Conservation (phyloP, 768 basidiomycete genomes). For the Pleurotus djamor region DNA sequence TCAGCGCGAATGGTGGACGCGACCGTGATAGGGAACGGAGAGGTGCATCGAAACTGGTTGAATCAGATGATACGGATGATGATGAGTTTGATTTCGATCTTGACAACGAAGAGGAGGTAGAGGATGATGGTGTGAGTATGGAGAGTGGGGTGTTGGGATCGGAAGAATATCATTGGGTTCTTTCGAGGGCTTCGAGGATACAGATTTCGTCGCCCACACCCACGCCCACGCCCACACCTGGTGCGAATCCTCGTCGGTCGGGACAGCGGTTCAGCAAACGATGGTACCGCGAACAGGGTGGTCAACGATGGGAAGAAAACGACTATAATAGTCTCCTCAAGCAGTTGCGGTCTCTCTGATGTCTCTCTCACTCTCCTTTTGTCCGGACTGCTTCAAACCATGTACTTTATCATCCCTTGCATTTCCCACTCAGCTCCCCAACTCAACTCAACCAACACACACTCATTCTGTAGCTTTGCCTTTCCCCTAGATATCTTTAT, state of each 20-base stretch:
- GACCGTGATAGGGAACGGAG: background rate
- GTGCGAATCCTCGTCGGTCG: background rate
- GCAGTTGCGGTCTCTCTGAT: conserved; percentile 29
- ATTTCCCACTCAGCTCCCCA: background rate
- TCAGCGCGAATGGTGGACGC: background rate
- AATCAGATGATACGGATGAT: conserved; percentile 4
- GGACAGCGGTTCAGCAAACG: conserved; percentile 22
- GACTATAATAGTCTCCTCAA: conserved; percentile 30
- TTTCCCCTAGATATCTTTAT: background rate
- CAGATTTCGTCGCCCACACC: background rate
- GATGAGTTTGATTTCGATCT: background rate
- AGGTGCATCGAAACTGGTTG: background rate
- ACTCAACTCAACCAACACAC: background rate
- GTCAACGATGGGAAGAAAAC: conserved; percentile 30
- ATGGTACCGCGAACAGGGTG: conserved; percentile 39
- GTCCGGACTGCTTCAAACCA: background rate
- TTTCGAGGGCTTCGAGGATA: background rate
- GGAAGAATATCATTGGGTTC: conserved; percentile 3
- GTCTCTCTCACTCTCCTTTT: conserved; percentile 2
- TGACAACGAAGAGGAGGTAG: too few relatives aligned
- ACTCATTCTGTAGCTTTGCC: background rate
- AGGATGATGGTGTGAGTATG: background rate
- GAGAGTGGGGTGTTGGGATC: background rate
- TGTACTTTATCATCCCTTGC: background rate
- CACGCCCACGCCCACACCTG: background rate